Base-by-base conservation (phyloP, 2,329 filamentous ascomycete genomes). In the Ophiostoma fasciatum region DNA sequence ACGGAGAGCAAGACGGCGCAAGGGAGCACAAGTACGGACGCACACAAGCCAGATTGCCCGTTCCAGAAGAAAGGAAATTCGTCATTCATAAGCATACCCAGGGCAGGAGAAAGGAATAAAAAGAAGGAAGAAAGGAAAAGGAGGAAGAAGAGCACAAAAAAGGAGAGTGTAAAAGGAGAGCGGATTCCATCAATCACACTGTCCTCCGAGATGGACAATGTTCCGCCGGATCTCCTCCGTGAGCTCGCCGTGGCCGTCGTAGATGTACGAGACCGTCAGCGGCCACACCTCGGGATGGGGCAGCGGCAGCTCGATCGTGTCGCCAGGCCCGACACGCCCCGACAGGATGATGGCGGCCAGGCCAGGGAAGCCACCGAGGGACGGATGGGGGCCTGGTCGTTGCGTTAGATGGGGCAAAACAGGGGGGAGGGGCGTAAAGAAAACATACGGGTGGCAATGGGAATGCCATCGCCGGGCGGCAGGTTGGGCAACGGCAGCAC, bases 231-330 rank as follows among this genome's bases (percentile, higher is more conserved):
- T 60, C 3, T 58, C 57, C 10, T 59, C 54, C 1, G 62, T 68
- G 33, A 64, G 39, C 31, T 59, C 55, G 11, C 59, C 60, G 36
- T 61, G 54, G 25, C 65, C 65, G 0, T 64, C 70, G 47, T 74
- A 75, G 19, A 71, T 57, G 45, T 69, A 67, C 4, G 57, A 53
- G n/a, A 72, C 55, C 0, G 71, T 74, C 36, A 68, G 61, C 3
- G 50, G 47, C 72, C 72, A 78, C 7, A 57, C 63, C 34, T 63
- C 61, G 1, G 72, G 71, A 38, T 66, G 58, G 1, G 72, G 72
- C 37, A 78, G 44, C 0, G 71, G 71, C 9, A 77, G 54, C 43
- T 75, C 69, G 35, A 78, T 57, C 2, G 57, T 55, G 45, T 75
- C 71, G 20, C 68, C 64, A 18, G 59, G 57, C 12, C 54, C 52